Base-by-base conservation (phyloP, 192 early-diverging fungal species). In the Entomortierella beljakovae region DNA sequence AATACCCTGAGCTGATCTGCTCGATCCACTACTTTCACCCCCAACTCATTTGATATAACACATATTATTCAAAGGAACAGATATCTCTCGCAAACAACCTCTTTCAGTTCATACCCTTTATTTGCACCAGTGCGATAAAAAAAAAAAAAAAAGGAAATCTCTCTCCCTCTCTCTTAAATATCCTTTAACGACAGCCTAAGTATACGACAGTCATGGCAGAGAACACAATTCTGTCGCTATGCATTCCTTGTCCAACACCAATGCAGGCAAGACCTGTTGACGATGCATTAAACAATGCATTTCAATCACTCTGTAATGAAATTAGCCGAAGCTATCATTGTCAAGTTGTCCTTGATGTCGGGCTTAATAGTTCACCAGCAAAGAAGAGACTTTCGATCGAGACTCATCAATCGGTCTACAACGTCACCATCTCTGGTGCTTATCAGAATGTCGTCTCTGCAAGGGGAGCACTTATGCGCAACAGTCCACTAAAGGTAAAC, bases 361-460 rank as follows among this genome's bases (percentile, higher is more conserved):
- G 61, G 26, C 42, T 70, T 29, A 69, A 79, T 54, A 79, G 15
- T 55, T 31, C 65, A 1, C 66, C 46, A 20, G 68, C 75, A 18
- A 69, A 79, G 62, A 79, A 70, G 23, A 31, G 75, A 46, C 62
- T 79, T 29, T 73, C 75, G 55, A 69, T 79, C 61, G 72, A 76
- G 43, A 81, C 74, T n/a, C 77, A 76, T 32, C 74, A 81, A 51
- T 81, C 72, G 9, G 84, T 79, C 43, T 87, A 85, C 62, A 87
- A 81, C 59, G 65, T 87, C 61, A 81, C 86, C 42, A 70, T 85
- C 11, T 61, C 63, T 71, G 84, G 86, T 66, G 57, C 75, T 58
- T 70, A 72, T 33, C 64, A 77, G 53, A 68, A 76, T 57, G 72
- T 85, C 29, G 68, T 80, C 51, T 53, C 62, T 9, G 81, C 82